A percentile compares a stretch with the other conserved stretches of the same genome.
Conservation (phyloP, 768 basidiomycete species). For the Suillus hirtellus region DNA sequence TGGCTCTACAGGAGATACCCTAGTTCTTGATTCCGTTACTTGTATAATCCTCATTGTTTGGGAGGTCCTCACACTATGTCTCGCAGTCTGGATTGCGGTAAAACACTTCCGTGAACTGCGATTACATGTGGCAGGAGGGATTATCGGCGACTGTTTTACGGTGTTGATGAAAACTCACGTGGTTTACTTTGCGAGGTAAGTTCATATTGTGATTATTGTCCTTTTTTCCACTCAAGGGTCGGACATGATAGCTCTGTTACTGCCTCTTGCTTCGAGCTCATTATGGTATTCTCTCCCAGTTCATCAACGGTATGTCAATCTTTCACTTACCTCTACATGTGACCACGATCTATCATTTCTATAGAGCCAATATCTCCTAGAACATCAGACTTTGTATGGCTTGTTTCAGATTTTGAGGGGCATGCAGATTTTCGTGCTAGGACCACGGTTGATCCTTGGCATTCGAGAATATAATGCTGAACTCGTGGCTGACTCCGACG, state of each 20-base stretch:
- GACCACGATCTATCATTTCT: not conserved
- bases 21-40: not conserved
- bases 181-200: not conserved
- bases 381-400: too few species aligned
- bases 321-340: too few species aligned
- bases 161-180: not conserved
- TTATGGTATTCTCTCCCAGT: too few species aligned
- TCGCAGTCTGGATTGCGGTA: not conserved
- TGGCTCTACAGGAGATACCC: not conserved
- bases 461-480: not conserved
- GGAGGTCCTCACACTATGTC: not conserved
- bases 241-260: not conserved
- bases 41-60: not conserved
- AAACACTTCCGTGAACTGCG: not conserved
- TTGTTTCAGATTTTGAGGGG: rapidly evolving
- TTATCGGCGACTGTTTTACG: not conserved
- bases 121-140: not conserved
- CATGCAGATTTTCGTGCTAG: not conserved
- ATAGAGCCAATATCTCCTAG: not conserved
- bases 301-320: not conserved
- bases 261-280: not conserved
- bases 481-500: not conserved
- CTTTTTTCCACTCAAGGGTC: not conserved
- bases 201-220: not conserved
- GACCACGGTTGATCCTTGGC: not conserved